Evolutionary conservation across 2,329 filamentous ascomycete species (phyloP).

Genomic region (Albophoma yamanashiensis): DNA sequence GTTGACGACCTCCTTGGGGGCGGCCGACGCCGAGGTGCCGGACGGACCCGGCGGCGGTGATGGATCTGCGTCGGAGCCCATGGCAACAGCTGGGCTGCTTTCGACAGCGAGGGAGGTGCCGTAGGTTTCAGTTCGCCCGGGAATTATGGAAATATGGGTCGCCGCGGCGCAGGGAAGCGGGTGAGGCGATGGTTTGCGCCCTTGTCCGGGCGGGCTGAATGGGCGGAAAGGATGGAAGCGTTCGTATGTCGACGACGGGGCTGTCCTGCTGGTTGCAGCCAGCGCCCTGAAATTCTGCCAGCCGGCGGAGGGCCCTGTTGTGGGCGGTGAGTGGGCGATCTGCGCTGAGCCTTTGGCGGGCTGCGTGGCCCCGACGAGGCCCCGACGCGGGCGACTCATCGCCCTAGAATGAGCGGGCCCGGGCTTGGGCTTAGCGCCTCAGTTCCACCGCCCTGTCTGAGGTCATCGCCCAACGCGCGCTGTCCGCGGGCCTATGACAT

Average conservation of each 20-base stretch:
- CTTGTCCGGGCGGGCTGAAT: background rate
- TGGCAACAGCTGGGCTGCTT: background rate
- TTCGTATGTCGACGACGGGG: background rate
- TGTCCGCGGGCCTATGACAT: background rate
- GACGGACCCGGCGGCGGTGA: conserved; percentile 7
- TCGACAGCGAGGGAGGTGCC: background rate
- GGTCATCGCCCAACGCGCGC: background rate
- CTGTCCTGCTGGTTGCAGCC: background rate
- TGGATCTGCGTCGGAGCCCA: conserved; percentile 6
- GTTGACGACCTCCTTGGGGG: conserved; percentile 34
- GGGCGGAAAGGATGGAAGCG: background rate
- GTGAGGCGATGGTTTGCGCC: background rate
- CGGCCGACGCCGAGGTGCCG: conserved; percentile 1
- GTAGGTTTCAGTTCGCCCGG: background rate
- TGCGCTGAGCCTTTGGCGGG: background rate
- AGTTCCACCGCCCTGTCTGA: background rate
- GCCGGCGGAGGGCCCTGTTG: background rate
- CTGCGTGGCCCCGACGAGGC: background rate
- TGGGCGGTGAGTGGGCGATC: background rate
- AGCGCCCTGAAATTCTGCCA: background rate
- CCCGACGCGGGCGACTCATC: background rate
- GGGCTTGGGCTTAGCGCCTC: background rate
- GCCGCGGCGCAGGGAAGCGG: background rate
- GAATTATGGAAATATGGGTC: background rate
- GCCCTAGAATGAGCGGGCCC: background rate